Base-by-base conservation (phyloP, 2,329 filamentous ascomycete genomes). In the Scedosporium boydii region DNA sequence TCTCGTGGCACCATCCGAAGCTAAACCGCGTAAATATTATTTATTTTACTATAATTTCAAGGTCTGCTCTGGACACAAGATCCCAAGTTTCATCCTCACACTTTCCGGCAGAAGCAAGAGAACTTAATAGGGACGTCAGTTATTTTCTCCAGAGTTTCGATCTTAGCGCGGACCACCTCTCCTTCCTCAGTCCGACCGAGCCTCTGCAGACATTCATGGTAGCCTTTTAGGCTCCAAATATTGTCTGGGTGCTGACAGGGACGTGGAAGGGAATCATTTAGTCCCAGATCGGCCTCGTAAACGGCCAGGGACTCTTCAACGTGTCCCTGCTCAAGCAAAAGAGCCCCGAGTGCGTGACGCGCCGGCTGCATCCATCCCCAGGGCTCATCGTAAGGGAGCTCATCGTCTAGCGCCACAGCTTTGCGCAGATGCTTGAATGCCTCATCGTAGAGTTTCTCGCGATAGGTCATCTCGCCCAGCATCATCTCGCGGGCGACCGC, bases 361-460 rank as follows among this genome's bases (percentile, higher is more conserved):
- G 84, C 82, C 0, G 88, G 88, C 69, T 89, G 86, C 87, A 91
- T 90, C 88, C 88, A 91, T 0, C 86, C 87, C 88, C 88, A 91
- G 0, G 89, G 89, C 70, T 92, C 89, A 58, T 87, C 86, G 64
- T 89, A 91, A 0, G 84, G 84, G 29, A 91, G 77, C 0, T 71
- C 73, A 67, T 89, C 87, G 65, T 90, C 86, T 2, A 82, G 77
- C 1, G 74, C 69, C 23, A 89, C 83, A 0, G 87, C 80, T 10
- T 75, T 76, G 1, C 80, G 78, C 2, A 92, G 75, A 60, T 83
- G 78, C 3, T 73, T 68, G 68, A 89, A 91, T 0, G 88, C 88
- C 0, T 70, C 58, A 0, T 84, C 79, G 61, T 81, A 80, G 59
- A 87, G 80, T 0, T 80, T 80, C 3, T 77, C 77, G 1, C 89